These are phyloP conservation scores for Sporothrix variecibatus DNA, from an alignment of 2,329 filamentous ascomycete genomes.

Conservation along the genomic window DNA sequence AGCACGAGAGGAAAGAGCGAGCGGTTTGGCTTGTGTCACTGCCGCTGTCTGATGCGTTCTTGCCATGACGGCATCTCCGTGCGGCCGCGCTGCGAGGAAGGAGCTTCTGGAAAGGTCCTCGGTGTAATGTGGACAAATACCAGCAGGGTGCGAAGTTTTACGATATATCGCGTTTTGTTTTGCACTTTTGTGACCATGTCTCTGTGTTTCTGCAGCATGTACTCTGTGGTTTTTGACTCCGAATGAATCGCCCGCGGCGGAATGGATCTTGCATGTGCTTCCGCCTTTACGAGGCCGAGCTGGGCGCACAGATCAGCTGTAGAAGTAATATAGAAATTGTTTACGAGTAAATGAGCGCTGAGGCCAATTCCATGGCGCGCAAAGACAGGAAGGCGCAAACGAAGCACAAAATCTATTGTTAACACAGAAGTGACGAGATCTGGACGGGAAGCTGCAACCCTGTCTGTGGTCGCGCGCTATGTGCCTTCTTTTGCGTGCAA, in stretches of 20 bases:
- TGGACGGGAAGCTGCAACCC: slow-evolving; percentile 11
- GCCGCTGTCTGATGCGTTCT: slow-evolving; percentile 18
- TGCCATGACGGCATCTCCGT: slow-evolving; percentile 23
- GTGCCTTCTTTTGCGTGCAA: not conserved
- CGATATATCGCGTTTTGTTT: not conserved
- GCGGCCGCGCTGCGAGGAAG: not conserved
- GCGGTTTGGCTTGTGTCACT: slow-evolving; percentile 14
- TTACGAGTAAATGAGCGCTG: not conserved
- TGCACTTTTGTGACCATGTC: not conserved
- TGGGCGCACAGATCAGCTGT: slow-evolving; percentile 8
- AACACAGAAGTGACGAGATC: not conserved
- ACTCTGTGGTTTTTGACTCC: not conserved
- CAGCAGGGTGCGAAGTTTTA: not conserved
- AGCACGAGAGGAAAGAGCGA: slow-evolving; percentile 15
- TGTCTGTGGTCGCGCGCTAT: not conserved
- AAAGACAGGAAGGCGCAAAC: slow-evolving; percentile 5
- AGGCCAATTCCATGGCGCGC: not conserved
- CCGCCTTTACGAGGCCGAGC: not conserved
- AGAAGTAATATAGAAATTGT: slow-evolving; percentile 12
- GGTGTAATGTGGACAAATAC: not conserved
- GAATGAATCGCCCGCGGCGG: not conserved
- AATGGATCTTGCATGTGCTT: slow-evolving; percentile 10
- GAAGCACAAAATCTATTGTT: not conserved
- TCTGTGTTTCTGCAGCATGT: not conserved
- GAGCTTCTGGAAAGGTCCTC: slow-evolving; percentile 15